A percentile compares a stretch with the other conserved stretches of the same genome.
Evolutionary conservation across 148 eudicot species (phyloP).

Genomic region (Dysphania ambrosioides): DNA sequence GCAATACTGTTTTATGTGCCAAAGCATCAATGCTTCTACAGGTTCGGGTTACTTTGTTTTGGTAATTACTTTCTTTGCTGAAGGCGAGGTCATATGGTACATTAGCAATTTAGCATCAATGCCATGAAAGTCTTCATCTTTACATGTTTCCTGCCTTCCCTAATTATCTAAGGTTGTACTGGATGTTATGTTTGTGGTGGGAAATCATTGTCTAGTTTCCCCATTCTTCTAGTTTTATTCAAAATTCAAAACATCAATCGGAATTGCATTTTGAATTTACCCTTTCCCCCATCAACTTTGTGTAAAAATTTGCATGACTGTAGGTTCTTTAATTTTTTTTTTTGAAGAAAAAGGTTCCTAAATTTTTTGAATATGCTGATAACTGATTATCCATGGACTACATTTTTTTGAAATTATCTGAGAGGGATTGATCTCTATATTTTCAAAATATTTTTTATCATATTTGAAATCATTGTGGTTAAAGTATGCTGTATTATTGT

Average conservation of each 20-base stretch:
- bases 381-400: not conserved
- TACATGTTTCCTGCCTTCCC: not conserved
- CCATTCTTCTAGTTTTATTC: not conserved
- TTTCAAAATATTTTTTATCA: not conserved
- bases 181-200: not conserved
- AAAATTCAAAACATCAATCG: not conserved
- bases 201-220: not conserved
- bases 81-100: not conserved
- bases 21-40: slow-evolving; percentile 88
- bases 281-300: not conserved
- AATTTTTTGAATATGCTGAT: not conserved
- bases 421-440: not conserved
- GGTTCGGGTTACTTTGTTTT: slow-evolving; percentile 35
- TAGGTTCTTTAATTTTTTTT: not conserved
- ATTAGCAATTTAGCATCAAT: not conserved
- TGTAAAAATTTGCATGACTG: not conserved
- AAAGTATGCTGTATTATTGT: not conserved
- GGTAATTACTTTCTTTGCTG: not conserved
- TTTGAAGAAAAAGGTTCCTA: too few relatives aligned
- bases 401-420: not conserved
- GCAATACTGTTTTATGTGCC: slow-evolving; percentile 67
- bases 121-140: not conserved
- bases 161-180: not conserved
- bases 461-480: not conserved
- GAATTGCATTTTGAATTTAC: not conserved